A percentile compares a stretch with the other conserved stretches of the same genome.
Conservation (phyloP, 306 rosid genomes). For the Castanea mollissima region DNA sequence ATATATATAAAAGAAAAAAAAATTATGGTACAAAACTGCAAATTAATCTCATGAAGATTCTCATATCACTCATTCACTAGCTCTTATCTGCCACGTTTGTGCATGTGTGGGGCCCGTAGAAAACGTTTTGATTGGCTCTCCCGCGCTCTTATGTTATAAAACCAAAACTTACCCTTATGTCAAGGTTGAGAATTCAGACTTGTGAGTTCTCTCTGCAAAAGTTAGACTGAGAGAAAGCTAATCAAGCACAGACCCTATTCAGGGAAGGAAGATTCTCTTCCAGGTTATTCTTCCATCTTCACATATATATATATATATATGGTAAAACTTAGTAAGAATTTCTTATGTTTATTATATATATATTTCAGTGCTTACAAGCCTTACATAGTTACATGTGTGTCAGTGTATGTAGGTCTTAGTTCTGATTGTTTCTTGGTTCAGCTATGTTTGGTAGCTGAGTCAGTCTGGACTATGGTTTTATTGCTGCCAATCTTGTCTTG, state of each 20-base stretch:
- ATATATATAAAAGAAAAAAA: neutral
- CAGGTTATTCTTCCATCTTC: slow-evolving; percentile 17
- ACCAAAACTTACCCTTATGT: neutral
- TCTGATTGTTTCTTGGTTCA: neutral
- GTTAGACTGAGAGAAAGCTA: neutral
- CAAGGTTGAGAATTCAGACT: slow-evolving; percentile 13
- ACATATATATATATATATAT: neutral
- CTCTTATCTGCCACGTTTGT: slow-evolving; percentile 74
- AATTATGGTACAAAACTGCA: neutral
- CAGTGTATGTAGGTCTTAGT: neutral
- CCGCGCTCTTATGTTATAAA: slow-evolving; percentile 28
- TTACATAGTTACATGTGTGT: neutral
- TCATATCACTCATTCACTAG: slow-evolving; percentile 33
- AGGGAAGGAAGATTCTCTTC: neutral
- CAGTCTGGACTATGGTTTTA: neutral
- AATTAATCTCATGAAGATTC: slow-evolving; percentile 16
- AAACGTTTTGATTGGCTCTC: slow-evolving; percentile 25
- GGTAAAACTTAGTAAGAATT: too few species aligned
- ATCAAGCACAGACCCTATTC: neutral
- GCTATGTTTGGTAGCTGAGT: neutral
- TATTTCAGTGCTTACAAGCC: neutral
- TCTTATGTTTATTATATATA: too few species aligned
- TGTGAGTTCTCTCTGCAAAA: slow-evolving; percentile 17
- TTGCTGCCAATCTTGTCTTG: too few species aligned
- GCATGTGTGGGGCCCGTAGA: slow-evolving; percentile 33